These are phyloP conservation scores for Fonsecaea nubica DNA, from an alignment of 2,329 filamentous ascomycete genomes.

Conservation along the genomic window DNA sequence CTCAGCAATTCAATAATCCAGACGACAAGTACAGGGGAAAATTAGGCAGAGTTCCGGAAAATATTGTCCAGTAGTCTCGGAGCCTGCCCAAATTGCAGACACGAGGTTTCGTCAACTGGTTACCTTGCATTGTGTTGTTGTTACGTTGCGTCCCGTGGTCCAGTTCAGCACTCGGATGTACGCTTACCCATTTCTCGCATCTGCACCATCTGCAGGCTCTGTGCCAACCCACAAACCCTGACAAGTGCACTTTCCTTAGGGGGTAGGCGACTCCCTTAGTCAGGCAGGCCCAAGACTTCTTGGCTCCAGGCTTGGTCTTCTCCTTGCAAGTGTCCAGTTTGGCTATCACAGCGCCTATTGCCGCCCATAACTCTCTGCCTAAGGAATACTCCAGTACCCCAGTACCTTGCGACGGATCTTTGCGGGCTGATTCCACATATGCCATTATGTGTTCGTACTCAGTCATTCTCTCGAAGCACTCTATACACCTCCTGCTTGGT, in stretches of 20 bases:
- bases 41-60: conserved; percentile 20
- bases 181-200: background rate
- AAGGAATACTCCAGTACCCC: background rate
- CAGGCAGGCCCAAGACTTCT: conserved; percentile 14
- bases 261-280: conserved; percentile 8
- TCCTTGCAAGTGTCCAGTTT: background rate
- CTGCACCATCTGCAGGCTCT: background rate
- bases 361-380: conserved; percentile 3
- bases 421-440: conserved; percentile 2
- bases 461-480: background rate
- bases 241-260: background rate
- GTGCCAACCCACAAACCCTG: background rate
- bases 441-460: background rate
- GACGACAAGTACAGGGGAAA: background rate
- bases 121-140: conserved; percentile 12
- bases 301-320: background rate
- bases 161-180: background rate
- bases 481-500: background rate
- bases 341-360: background rate
- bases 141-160: background rate
- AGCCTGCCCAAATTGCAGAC: background rate
- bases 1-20: background rate
- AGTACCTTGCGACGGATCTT: background rate
- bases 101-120: conserved; percentile 9
- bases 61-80: conserved; percentile 1